Percentiles rank a stretch among this genome's conserved stretches.
Conservation (phyloP, 108 stramenopile genomes). For the Pinguiococcus pyrenoidosus region DNA sequence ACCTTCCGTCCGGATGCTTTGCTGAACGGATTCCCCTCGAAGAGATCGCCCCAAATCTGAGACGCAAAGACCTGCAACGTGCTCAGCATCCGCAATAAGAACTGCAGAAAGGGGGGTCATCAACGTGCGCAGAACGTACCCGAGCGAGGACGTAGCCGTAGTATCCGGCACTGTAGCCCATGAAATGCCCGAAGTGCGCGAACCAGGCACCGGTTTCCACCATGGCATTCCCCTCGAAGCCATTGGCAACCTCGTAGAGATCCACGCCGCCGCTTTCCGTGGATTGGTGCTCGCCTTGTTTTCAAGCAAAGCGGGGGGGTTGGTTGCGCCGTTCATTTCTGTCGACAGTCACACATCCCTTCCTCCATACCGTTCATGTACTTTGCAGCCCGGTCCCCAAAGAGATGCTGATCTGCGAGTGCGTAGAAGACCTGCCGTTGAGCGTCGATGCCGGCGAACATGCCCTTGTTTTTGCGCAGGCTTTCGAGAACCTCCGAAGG, state of each 20-base stretch:
- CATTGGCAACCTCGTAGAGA: too few species aligned
- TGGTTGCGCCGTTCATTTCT: conserved; percentile 2
- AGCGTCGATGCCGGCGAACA: conserved; percentile 26
- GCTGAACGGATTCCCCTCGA: conserved; percentile 26
- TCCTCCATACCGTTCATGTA: not conserved
- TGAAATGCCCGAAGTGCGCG: conserved; percentile 20
- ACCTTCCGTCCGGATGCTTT: conserved; percentile 19
- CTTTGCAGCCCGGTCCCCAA: conserved; percentile 10
- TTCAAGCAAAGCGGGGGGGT: conserved; percentile 2
- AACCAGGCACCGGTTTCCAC: not conserved
- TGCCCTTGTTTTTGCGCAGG: conserved; percentile 6
- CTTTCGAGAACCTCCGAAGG: conserved; percentile 14
- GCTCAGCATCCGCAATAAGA: not conserved
- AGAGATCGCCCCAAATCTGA: conserved; percentile 37
- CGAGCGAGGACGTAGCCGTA: conserved; percentile 37
- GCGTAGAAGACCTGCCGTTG: conserved; percentile 33
- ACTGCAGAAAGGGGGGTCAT: too few species aligned
- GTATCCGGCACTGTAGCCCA: conserved; percentile 33
- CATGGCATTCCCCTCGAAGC: not conserved
- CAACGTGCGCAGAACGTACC: too few species aligned
- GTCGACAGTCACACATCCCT: not conserved
- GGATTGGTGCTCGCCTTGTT: conserved; percentile 1
- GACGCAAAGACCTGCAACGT: conserved; percentile 23
- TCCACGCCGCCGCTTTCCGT: conserved; percentile 14
- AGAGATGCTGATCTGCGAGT: conserved; percentile 30